Percentiles rank a stretch among this genome's conserved stretches.
Conservation (phyloP, 2,329 filamentous ascomycete genomes). For the Arthroderma sp. region DNA sequence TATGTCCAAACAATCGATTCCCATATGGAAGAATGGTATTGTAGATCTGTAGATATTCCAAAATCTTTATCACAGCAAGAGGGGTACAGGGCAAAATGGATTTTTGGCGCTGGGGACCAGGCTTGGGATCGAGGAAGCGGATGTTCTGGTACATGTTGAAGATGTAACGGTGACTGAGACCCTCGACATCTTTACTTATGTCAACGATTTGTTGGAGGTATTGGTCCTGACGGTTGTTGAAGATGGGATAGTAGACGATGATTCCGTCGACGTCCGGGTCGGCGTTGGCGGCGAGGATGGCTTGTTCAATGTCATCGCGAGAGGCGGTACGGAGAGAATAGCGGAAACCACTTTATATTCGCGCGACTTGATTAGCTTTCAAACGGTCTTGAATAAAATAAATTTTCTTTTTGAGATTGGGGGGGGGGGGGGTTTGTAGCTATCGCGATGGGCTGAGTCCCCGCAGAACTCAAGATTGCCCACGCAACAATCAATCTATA, state of each 20-base stretch:
- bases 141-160: conserved; percentile 99
- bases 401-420: neutral
- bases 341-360: conserved; percentile 57
- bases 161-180: conserved; percentile 82
- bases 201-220: conserved; percentile 93
- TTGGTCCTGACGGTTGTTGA: conserved; percentile 77
- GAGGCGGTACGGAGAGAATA: conserved; percentile 75
- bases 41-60: conserved; percentile 92
- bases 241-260: conserved; percentile 98
- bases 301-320: conserved; percentile 81
- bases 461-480: neutral
- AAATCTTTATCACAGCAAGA: conserved; percentile 88
- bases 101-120: conserved; percentile 62
- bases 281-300: conserved; percentile 70
- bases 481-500: neutral
- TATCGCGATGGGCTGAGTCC: neutral
- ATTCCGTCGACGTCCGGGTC: conserved; percentile 70
- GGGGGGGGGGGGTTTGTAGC: neutral
- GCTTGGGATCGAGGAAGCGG: conserved; percentile 66
- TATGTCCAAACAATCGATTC: conserved; percentile 84
- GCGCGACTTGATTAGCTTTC: neutral
- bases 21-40: conserved; percentile 87
- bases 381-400: neutral
- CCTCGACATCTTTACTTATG: conserved; percentile 86
- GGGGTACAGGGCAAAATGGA: conserved; percentile 92